Base-by-base conservation (phyloP, 768 basidiomycete genomes). In the Brasilioporus rufonigricans region DNA sequence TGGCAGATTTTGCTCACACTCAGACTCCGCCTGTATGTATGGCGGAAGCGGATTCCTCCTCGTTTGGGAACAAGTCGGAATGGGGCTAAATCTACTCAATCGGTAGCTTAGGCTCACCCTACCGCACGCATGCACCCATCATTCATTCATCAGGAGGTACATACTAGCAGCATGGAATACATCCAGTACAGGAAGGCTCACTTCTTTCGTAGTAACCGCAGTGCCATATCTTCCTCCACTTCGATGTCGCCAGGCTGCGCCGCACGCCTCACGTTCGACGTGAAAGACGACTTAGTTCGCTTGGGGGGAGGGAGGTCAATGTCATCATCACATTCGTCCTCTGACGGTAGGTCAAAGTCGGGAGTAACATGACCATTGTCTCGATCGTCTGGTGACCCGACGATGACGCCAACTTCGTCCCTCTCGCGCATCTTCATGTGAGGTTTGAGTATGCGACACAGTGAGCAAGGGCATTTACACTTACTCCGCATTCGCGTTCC, bases 341-440 rank as follows among this genome's bases (percentile, higher is more conserved):
- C 70, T 26, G 66, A 69, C 2, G 76, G 74, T 21, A 86, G 60
- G 58, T 85, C 82, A 60, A 91, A 88, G 36, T 83, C 81, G 1
- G 88, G 90, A 1, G 85, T 86, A 11, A 84, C 79, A 67, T 89
- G 87, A 0, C 87, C 87, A 61, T 87, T 85, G 54, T 87, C 86
- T 56, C 81, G 82, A 9, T 77, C 69, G 3, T 66, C 75, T 23
- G 71, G 65, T 19, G 74, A 73, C 18, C 76, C 73, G 35, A 79
- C 71, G 4, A 46, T 32, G 26, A 46, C 61, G 4, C 19, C 32
- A 6, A 9, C 55, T 32, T 62, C 74, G 16, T 64, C 72, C 19
- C 68, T 67, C 44, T 63, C 73, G 41, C 8, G 65, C 45, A 58
- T 51, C 55, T 68, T 32, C 45, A 50, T 4, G 36, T 18, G 3